Conservation (phyloP, 208 protist species). For the Trichomonas vaginalis region DNA sequence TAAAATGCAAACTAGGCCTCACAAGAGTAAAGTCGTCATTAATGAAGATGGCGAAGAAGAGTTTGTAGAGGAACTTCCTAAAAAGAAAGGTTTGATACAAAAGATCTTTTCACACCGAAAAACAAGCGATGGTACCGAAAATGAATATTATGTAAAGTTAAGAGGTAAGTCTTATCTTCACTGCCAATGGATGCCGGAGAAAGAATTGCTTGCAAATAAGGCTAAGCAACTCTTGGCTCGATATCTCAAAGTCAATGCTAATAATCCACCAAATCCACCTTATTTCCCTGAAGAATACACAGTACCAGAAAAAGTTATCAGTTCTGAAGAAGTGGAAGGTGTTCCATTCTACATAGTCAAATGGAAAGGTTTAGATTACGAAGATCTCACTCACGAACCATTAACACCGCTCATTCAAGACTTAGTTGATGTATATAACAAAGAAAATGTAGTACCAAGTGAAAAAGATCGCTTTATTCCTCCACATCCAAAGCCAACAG, state of each 20-base stretch:
- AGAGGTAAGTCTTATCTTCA: background rate
- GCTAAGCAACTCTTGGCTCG: background rate
- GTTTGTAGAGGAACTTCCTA: background rate
- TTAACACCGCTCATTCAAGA: background rate
- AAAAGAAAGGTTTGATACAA: background rate
- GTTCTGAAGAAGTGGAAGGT: background rate
- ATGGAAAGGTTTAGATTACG: conserved; percentile 43
- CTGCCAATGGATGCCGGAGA: background rate
- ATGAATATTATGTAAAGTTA: background rate
- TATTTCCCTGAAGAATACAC: background rate
- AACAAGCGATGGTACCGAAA: background rate
- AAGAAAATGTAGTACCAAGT: background rate
- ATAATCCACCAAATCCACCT: background rate
- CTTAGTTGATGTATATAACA: background rate
- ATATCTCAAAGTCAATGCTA: background rate
- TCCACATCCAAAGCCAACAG: background rate
- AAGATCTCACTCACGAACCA: conserved; percentile 39
- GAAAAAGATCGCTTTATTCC: background rate
- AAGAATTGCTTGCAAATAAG: background rate
- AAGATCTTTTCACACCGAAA: background rate
- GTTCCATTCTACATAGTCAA: conserved; percentile 44
- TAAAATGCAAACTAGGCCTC: background rate
- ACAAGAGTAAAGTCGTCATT: background rate
- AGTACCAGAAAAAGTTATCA: background rate
- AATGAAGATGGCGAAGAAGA: background rate